Conservation (phyloP, 306 rosid genomes). For the Vigna mungo region DNA sequence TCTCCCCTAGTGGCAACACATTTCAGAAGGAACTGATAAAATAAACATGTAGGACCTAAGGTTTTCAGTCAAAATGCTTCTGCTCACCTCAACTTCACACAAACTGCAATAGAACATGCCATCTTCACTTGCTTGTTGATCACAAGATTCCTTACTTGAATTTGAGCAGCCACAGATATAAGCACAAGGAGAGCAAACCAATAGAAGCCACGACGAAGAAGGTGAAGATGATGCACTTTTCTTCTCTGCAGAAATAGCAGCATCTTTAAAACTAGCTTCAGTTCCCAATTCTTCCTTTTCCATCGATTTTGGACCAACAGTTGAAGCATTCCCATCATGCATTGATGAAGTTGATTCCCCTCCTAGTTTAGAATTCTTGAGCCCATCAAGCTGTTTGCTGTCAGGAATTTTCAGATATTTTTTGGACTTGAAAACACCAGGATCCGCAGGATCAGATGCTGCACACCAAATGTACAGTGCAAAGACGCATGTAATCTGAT, state of each 20-base stretch:
- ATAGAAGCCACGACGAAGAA: slow-evolving; percentile 55
- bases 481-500: slow-evolving; percentile 88
- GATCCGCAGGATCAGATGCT: slow-evolving; percentile 97
- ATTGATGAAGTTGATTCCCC: slow-evolving; percentile 73
- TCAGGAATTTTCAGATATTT: slow-evolving; percentile 74
- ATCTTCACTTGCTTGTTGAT: slow-evolving; percentile 78
- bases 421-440: slow-evolving; percentile 93
- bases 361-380: slow-evolving; percentile 67
- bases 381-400: slow-evolving; percentile 55
- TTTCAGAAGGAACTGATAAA: background rate
- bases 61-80: slow-evolving; percentile 30
- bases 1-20: background rate
- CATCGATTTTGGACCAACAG: slow-evolving; percentile 63
- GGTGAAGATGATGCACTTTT: slow-evolving; percentile 51
- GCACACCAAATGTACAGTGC: slow-evolving; percentile 97
- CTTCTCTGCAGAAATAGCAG: slow-evolving; percentile 47
- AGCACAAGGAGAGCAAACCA: slow-evolving; percentile 82
- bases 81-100: slow-evolving; percentile 98
- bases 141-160: slow-evolving; percentile 71
- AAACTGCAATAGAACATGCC: slow-evolving; percentile 98
- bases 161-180: slow-evolving; percentile 60
- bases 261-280: slow-evolving; percentile 60
- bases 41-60: background rate
- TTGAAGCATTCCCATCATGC: slow-evolving; percentile 63
- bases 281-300: slow-evolving; percentile 60